Base-by-base conservation (phyloP, 495 filamentous ascomycete genomes). In the Oleoguttula mirabilis region DNA sequence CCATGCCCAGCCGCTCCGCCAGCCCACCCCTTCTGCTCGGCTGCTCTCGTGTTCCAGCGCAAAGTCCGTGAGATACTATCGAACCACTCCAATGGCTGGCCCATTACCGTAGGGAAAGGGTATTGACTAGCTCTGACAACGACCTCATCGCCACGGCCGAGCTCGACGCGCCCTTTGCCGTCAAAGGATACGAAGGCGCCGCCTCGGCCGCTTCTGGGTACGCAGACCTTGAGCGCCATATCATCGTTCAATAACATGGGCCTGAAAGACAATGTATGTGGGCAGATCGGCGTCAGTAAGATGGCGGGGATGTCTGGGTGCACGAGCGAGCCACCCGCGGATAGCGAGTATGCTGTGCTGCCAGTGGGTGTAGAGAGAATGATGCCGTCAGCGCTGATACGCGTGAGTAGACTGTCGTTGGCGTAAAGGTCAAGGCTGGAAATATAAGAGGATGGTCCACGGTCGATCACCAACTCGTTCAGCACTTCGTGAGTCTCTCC, bases 181-280 rank as follows among this genome's bases (percentile, higher is more conserved):
- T 98, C 90, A 53, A 98, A 98, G 27, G 83, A 83, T 55, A 86
- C 92, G 69, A 93, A 96, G 0, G 88, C 88, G 0, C 84, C 93
- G 4, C 84, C 87, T 14, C 90, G 84, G 24, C 83, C 88, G 51
- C 79, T 71, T 33, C 72, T 71, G 0, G 90, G 90, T 17, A 98
- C 79, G 17, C 80, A 81, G 43, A 96, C 79, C 36, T 85, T 84
- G 32, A 98, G 73, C 19, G 88, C 75, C 62, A 94, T 79, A 25
- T 79, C 88, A 61, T 98, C 90, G 24, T 83, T 88, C n/a, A 98
- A 77, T n/a, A 98, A 81, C 84, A 98, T 94, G 22, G 90, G 90
- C 8, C 90, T 76, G 75, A 98, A 96, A 25, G 84, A 92, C 15
- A 98, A 71, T 0, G 88, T 95, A 59, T 98, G 90, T 12, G 90